Conservation (phyloP, 768 basidiomycete genomes). For the Podaxis mareebaensis region DNA sequence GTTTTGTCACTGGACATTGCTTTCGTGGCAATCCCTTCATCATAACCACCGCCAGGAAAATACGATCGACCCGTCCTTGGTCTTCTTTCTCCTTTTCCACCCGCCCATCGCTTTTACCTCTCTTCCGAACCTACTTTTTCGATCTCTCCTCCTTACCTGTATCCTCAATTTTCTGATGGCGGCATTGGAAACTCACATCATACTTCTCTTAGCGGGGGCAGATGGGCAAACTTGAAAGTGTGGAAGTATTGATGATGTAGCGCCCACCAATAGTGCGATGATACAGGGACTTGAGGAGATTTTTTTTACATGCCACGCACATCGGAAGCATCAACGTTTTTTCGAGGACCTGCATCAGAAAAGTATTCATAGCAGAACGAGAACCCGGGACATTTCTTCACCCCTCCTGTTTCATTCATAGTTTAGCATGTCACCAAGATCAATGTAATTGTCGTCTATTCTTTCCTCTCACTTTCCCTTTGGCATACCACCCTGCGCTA, state of each 20-base stretch:
- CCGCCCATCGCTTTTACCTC: not conserved
- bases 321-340: not conserved
- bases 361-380: not conserved
- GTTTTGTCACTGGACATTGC: too few species aligned
- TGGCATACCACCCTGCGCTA: not conserved
- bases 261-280: not conserved
- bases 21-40: not conserved
- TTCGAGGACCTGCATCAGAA: not conserved
- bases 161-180: constrained; percentile 12
- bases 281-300: not conserved
- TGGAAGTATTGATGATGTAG: constrained; percentile 49
- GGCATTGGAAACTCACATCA: constrained; percentile 12
- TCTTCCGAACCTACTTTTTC: not conserved
- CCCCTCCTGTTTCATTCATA: too few species aligned
- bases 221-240: constrained; percentile 36
- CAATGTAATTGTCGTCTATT: too few species aligned
- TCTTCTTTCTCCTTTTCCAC: not conserved
- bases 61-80: not conserved
- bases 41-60: not conserved
- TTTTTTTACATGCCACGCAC: not conserved
- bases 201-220: constrained; percentile 34
- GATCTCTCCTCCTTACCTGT: not conserved
- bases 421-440: too few species aligned
- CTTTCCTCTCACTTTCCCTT: too few species aligned
- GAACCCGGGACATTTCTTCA: too few species aligned